phyloP scores from a whole-genome alignment of 2,329 filamentous ascomycete species.

The Raffaelea albimanens region DNA sequence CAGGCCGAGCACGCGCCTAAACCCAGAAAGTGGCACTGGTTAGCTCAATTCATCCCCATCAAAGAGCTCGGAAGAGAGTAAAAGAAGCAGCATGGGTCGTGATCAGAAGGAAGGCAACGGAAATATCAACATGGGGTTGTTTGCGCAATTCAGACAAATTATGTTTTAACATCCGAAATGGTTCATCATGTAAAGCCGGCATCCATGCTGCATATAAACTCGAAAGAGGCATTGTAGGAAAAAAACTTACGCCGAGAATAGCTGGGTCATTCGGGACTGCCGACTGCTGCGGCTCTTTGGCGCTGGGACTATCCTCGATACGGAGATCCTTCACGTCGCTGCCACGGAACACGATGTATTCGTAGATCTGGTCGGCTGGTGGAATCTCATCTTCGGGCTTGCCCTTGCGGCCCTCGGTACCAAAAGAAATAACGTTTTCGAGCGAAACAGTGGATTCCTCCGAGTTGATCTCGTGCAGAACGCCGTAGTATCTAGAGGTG shows the following conservation, averaged over 20 bases:
- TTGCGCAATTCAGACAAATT: constrained; percentile 84
- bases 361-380: constrained; percentile 81
- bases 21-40: neutral
- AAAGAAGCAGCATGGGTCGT: neutral
- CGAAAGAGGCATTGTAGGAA: neutral
- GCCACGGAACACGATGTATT: constrained; percentile 97
- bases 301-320: constrained; percentile 73
- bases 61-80: neutral
- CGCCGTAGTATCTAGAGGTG: constrained; percentile 75
- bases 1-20: constrained; percentile 28
- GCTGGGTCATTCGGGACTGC: constrained; percentile 89
- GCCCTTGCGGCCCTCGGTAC: constrained; percentile 80
- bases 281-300: constrained; percentile 65
- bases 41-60: neutral
- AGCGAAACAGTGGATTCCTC: constrained; percentile 94
- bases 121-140: constrained; percentile 86
- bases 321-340: constrained; percentile 97
- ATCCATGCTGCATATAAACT: constrained; percentile 10
- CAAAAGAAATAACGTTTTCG: constrained; percentile 89
- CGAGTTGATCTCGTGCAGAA: constrained; percentile 95
- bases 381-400: constrained; percentile 74
- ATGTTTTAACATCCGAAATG: constrained; percentile 94
- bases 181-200: constrained; percentile 62
- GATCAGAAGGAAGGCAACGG: constrained; percentile 99
- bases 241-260: constrained; percentile 85